Evolutionary conservation across 2,329 filamentous ascomycete species (phyloP), one percentile per base, ranked within the genome.

Genomic region (Myriosclerotinia scirpicola): DNA sequence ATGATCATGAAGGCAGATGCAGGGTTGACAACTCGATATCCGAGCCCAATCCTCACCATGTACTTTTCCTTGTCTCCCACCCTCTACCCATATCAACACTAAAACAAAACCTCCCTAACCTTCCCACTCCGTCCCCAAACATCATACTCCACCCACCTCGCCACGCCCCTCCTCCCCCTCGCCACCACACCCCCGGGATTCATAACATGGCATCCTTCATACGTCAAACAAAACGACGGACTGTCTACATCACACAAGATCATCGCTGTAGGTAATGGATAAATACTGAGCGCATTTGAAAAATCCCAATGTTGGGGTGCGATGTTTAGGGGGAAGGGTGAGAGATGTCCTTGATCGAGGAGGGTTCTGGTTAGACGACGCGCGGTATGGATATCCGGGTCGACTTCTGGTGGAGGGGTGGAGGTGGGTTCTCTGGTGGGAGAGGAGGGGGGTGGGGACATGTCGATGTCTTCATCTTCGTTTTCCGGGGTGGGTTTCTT

Each of bases 131-230:
- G 73, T 52, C 69, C 69, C 54, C 68, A 55, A 54, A 91, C 78
- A 77, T 91, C 90, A 80, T 94, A 98, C 80, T 98, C 95, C 1
- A 94, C 83, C 94, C 95, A 98, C 69, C 88, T 84, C 7, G 87
- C 90, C 8, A 89, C 85, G 5, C 88, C 87, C 70, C 87, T 85
- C 64, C 88, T 83, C 0, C 88, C 89, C 0, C 85, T 81, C 0
- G 91, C 87, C 34, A 96, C 83, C 60, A 99, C 78, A 59, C 85
- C 83, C 7, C 93, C 92, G 0, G 95, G 93, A 76, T 99, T 99
- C 85, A 99, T 89, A 44, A 97, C 93, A 79, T 95, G 91, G 75
- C 95, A 98, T 0, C 93, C 94, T 78, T 97, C 94, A 75, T 98
- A 98, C 17, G 91, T 96, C 70, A 97, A 82, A 64, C 90, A 90